Conservation (phyloP, 164 flowering plant genomes). For the Stephania cephalantha region DNA sequence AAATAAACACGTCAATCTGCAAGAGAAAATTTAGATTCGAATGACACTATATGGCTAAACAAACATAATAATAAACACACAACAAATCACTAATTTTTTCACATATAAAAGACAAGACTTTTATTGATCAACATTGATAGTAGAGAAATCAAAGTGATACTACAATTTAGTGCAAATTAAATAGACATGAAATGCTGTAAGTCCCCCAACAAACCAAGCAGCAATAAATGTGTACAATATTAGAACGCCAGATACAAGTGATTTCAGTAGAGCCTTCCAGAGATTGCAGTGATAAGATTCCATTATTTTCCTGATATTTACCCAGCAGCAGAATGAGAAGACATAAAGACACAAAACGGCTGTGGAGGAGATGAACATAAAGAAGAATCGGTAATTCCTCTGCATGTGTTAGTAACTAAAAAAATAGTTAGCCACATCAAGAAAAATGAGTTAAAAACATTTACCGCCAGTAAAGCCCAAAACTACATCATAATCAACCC, state of each 20-base stretch:
- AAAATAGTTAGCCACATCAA: background rate
- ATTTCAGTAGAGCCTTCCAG: conserved; percentile 47
- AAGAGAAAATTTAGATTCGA: too few species aligned
- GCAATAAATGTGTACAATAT: conserved; percentile 54
- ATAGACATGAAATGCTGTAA: conserved; percentile 64
- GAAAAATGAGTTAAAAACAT: background rate
- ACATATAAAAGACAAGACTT: too few species aligned
- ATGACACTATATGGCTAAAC: too few species aligned
- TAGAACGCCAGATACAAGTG: conserved; percentile 53
- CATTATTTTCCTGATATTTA: conserved; percentile 43
- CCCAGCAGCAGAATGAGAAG: conserved; percentile 63
- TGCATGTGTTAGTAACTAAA: conserved; percentile 20
- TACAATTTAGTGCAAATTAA: conserved; percentile 56
- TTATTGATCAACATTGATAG: too few species aligned
- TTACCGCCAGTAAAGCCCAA: background rate
- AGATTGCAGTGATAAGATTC: conserved; percentile 23
- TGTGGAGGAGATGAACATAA: conserved; percentile 70
- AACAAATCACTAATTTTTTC: too few species aligned
- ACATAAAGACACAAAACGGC: conserved; percentile 61
- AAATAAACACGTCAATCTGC: too few species aligned
- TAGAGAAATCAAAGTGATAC: too few species aligned
- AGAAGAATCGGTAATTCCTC: conserved; percentile 73
- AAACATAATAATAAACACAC: too few species aligned
- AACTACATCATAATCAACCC: background rate
- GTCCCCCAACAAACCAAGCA: conserved; percentile 84